Evolutionary conservation across 805 yeast genomes (phyloP).

Genomic region (Wickerhamiella dianesei): DNA sequence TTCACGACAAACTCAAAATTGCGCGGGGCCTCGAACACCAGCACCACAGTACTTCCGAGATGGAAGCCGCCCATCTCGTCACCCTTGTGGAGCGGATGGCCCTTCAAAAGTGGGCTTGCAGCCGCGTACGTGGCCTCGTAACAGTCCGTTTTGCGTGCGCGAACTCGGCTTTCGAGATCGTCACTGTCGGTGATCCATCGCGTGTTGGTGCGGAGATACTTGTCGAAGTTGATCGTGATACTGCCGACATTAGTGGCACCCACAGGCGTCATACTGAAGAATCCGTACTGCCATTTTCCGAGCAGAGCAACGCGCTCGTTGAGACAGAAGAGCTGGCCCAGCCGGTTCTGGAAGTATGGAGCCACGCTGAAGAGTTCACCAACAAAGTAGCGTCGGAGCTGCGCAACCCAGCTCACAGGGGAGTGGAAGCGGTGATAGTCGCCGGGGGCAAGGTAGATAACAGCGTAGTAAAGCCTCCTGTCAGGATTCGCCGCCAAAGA

Average conservation of each 20-base stretch:
- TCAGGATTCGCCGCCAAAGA: conserved; percentile 18
- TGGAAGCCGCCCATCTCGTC: conserved; percentile 96
- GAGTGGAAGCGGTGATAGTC: conserved; percentile 96
- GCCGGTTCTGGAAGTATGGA: conserved; percentile 83
- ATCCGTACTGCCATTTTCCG: conserved; percentile 95
- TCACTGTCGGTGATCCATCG: conserved; percentile 9
- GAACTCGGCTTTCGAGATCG: conserved; percentile 7
- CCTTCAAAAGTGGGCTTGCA: conserved; percentile 65
- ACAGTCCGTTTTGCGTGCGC: conserved; percentile 52
- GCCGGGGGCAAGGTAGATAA: conserved; percentile 93
- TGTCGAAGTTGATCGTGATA: conserved; percentile 81
- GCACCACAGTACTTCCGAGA: conserved; percentile 91
- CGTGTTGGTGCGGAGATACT: conserved; percentile 74
- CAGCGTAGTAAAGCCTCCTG: conserved; percentile 68
- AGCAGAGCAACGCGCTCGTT: conserved; percentile 91
- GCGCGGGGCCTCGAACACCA: conserved; percentile 91
- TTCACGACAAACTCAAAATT: conserved; percentile 55
- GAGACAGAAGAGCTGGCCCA: conserved; percentile 74
- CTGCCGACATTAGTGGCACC: conserved; percentile 99
- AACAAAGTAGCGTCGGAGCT: conserved; percentile 82
- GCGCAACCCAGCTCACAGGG: conserved; percentile 92
- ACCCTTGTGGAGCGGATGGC: conserved; percentile 80
- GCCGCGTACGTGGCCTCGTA: conserved; percentile 86
- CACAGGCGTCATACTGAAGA: conserved; percentile 96
- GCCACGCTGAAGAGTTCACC: conserved; percentile 95